These are phyloP conservation scores for Abortiporus biennis DNA, from an alignment of 1,284 basidiomycete genomes.

Conservation along the genomic window DNA sequence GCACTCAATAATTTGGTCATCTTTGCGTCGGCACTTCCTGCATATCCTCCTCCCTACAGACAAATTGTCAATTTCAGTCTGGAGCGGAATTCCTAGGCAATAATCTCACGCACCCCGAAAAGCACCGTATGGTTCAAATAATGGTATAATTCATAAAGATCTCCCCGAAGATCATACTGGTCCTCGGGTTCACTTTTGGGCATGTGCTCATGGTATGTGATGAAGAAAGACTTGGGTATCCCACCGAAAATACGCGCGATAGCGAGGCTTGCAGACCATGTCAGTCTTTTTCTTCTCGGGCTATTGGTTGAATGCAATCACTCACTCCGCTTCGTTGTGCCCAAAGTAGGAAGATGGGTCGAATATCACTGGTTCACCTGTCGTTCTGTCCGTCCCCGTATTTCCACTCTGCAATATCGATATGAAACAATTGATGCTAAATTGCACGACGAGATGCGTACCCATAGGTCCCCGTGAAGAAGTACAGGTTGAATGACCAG, in stretches of 20 bases:
- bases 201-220: constrained; percentile 63
- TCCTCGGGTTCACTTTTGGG: constrained; percentile 66
- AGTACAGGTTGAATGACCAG: constrained; percentile 68
- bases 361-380: constrained; percentile 65
- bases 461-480: constrained; percentile 87
- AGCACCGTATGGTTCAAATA: constrained; percentile 80
- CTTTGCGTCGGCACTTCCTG: constrained; percentile 44
- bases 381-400: constrained; percentile 50
- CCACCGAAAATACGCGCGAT: constrained; percentile 86
- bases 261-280: constrained; percentile 48
- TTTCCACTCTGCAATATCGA: constrained; percentile 56
- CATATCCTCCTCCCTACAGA: constrained; percentile 52
- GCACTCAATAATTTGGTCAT: constrained; percentile 45
- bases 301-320: constrained; percentile 3
- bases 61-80: constrained; percentile 3
- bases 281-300: background rate
- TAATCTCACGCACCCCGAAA: constrained; percentile 51
- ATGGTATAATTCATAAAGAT: constrained; percentile 83
- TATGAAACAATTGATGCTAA: background rate
- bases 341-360: constrained; percentile 83
- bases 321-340: constrained; percentile 84
- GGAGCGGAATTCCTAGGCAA: background rate
- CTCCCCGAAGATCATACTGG: constrained; percentile 64
- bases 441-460: constrained; percentile 18
- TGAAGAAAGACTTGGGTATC: constrained; percentile 65